Percentiles rank a stretch among this genome's conserved stretches.
These are phyloP conservation scores for Tylopilus rubrobrunneus DNA, from an alignment of 768 basidiomycete species.

Conservation along the genomic window DNA sequence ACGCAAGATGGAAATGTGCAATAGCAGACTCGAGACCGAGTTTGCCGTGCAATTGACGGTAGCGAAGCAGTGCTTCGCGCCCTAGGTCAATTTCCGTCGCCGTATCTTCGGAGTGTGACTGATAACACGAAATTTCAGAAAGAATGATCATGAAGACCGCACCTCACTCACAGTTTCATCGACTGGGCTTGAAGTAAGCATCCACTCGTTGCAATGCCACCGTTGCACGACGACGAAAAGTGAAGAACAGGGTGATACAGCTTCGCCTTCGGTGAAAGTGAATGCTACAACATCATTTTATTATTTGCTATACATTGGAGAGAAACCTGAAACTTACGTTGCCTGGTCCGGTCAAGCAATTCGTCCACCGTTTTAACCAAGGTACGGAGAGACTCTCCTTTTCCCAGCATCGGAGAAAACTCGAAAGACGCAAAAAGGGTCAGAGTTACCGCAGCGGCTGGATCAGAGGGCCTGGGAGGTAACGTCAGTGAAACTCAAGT, in stretches of 20 bases:
- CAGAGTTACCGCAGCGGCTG: neutral
- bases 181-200: neutral
- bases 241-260: neutral
- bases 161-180: neutral
- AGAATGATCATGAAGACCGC: too few relatives aligned
- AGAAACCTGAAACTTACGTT: neutral
- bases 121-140: too few relatives aligned
- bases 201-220: too few relatives aligned
- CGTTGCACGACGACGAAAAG: neutral
- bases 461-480: neutral
- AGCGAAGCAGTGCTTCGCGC: too few relatives aligned
- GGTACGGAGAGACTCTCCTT: too few relatives aligned
- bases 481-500: neutral
- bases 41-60: too few relatives aligned
- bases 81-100: too few relatives aligned
- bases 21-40: too few relatives aligned
- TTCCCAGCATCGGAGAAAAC: conserved; percentile 1
- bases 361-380: neutral
- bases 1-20: too few relatives aligned
- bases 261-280: neutral
- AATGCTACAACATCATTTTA: neutral
- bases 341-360: neutral
- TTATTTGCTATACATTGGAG: too few relatives aligned
- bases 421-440: neutral
- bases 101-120: too few relatives aligned